A percentile compares a stretch with the other conserved stretches of the same genome.
These are phyloP conservation scores for Quercus phellos DNA, from an alignment of 331 rosid genomes.

Conservation along the genomic window DNA sequence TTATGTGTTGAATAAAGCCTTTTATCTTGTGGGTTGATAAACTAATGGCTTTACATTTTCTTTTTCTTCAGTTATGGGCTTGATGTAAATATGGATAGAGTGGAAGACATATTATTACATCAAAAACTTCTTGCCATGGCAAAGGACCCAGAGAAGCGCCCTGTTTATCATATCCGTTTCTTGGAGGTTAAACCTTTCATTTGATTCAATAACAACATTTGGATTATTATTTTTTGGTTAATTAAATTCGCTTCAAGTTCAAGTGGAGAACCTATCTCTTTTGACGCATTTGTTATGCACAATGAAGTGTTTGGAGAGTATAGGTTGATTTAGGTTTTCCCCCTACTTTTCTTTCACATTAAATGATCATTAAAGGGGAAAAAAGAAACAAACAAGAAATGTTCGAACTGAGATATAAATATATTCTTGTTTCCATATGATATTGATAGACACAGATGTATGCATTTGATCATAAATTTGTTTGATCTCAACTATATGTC, in stretches of 20 bases:
- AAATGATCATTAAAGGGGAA: background rate
- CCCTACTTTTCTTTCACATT: background rate
- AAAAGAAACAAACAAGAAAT: background rate
- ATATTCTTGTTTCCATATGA: background rate
- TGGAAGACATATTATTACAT: slow-evolving; percentile 88
- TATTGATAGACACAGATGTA: background rate
- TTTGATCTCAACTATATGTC: background rate
- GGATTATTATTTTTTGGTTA: background rate
- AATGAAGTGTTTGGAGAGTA: background rate
- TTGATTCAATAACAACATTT: slow-evolving; percentile 4
- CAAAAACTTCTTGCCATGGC: slow-evolving; percentile 77
- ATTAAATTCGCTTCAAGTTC: background rate
- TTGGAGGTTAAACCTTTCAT: slow-evolving; percentile 55
- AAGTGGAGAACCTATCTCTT: background rate
- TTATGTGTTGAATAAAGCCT: background rate
- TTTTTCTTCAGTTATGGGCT: slow-evolving; percentile 77
- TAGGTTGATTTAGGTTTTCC: background rate
- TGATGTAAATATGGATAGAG: slow-evolving; percentile 90
- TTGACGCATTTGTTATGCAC: slow-evolving; percentile 1
- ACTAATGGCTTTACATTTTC: background rate
- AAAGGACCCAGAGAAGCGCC: slow-evolving; percentile 79
- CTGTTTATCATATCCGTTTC: slow-evolving; percentile 76
- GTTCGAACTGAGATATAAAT: background rate
- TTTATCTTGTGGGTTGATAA: background rate
- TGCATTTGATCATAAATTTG: background rate